Base-by-base conservation (phyloP, 495 filamentous ascomycete species). In the Talaromyces liani region DNA sequence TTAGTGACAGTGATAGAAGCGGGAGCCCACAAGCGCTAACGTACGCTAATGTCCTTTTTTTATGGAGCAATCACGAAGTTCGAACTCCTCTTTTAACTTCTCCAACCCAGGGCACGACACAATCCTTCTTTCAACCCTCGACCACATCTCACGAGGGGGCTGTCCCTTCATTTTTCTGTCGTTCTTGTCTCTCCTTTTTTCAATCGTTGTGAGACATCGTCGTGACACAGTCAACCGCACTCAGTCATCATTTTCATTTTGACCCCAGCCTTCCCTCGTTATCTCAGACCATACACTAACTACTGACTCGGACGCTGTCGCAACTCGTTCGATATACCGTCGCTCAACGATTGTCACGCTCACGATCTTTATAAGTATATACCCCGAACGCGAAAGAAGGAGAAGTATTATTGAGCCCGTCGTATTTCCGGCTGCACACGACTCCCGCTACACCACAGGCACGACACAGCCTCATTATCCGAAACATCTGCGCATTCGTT, bases 11-110 rank as follows among this genome's bases (percentile, higher is more conserved):
- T 8, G 45, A 49, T 20, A 49, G 45, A 49, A 49, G 8, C 18
- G n/a, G 45, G 45, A 20, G 45, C 45, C 41, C 45, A 49, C n/a
- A 18, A 49, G 36, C 45, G 45, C 45, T 41, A 41, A 41, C 16
- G 3, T 9, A 20, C 18, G 45, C 45, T 49, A 49, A 49, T 18
- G 16, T 20, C 45, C 16, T n/a, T 45, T 45, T 24, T 49, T 49
- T 49, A 49, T 49, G 45, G 45, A 49, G 45, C n/a, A 49, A 49
- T 49, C 45, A 49, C 45, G 45, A n/a, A n/a, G n/a, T n/a, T n/a
- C n/a, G n/a, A 49, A 49, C 45, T 49, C 45, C 45, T 18, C 45
- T 18, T 18, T 9, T 47, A 20, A 27, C 25, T n/a, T 2, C 6
- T 2, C 45, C 8, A 9, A 0, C 41, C 41, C 16, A 6, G 6